Evolutionary conservation across 2,329 filamentous ascomycete species (phyloP), one percentile per base, ranked within the genome.

Genomic region (Lanzia echinophila): DNA sequence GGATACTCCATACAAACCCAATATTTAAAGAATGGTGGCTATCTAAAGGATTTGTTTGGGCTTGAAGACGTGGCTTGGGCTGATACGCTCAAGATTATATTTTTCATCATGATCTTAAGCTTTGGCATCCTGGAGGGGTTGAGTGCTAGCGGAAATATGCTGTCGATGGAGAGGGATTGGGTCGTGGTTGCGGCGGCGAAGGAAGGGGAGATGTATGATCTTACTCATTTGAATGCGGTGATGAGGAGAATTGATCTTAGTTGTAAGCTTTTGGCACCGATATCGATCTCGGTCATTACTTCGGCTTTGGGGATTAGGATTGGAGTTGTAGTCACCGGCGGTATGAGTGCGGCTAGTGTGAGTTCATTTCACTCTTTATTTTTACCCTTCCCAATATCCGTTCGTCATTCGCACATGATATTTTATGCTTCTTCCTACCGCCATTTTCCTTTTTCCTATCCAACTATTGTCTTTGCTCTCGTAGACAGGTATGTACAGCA

Each of bases 201-300:
- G 1, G 55, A 60, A 42, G 67, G 67, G 0, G 54, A 61, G 13
- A 55, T 63, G 5, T 72, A 73, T 53, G 69, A 73, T 47, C 62
- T 74, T 31, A 73, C 72, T 1, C 67, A 63, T 54, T 56, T 81
- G 3, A 81, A 81, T 61, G 72, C 78, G 1, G 71, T 72, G 10
- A 81, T 82, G 77, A 70, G 79, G 52, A 70, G 77, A 7, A 81
- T 82, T 56, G 79, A 82, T 58, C 70, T 82, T 3, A 70, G 75
- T 42, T 82, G 79, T 69, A 82, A 82, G 62, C 72, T 82, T 13
- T 55, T 78, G 31, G 75, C 75, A 0, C 79, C 79, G 1, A 69
- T 81, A 6, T 64, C 75, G 7, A 76, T 80, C 20, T 76, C 78
- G 0, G 50, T 75, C 6, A 59, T 80, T 12, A 69, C 73, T 24